These are phyloP conservation scores for Excoecaria cochinchinensis DNA, from an alignment of 345 rosid genomes.

Conservation along the genomic window DNA sequence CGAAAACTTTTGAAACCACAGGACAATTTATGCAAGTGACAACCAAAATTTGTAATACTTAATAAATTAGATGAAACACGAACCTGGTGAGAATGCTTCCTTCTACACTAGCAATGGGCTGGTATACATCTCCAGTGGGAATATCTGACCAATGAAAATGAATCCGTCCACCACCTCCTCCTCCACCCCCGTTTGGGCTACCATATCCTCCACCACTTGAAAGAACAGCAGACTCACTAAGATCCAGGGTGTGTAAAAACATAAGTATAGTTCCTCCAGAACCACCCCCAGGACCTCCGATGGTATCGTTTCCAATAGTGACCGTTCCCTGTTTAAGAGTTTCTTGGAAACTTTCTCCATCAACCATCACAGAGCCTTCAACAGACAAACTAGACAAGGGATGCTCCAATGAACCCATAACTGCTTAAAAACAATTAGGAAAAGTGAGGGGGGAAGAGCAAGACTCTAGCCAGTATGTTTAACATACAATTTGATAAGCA, in stretches of 20 bases:
- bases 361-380: slow-evolving; percentile 74
- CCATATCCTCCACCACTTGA: slow-evolving; percentile 92
- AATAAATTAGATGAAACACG: slow-evolving; percentile 26
- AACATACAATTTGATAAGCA: slow-evolving; percentile 1
- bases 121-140: slow-evolving; percentile 97
- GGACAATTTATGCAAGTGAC: not conserved
- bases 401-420: slow-evolving; percentile 93
- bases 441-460: slow-evolving; percentile 3
- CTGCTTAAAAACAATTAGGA: slow-evolving; percentile 43
- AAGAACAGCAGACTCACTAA: slow-evolving; percentile 66
- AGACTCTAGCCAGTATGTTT: slow-evolving; percentile 5
- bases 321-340: slow-evolving; percentile 27
- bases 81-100: slow-evolving; percentile 73
- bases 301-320: slow-evolving; percentile 28
- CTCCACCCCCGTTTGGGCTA: slow-evolving; percentile 76
- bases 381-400: slow-evolving; percentile 79
- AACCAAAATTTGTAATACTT: not conserved
- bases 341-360: slow-evolving; percentile 70
- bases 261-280: slow-evolving; percentile 92
- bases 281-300: slow-evolving; percentile 82
- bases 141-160: slow-evolving; percentile 98
- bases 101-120: slow-evolving; percentile 86
- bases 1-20: not conserved
- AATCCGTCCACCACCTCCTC: slow-evolving; percentile 99
- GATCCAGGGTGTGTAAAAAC: slow-evolving; percentile 61